phyloP scores from a whole-genome alignment of 2,329 filamentous ascomycete genomes.

The Atkinsonella texensis region DNA sequence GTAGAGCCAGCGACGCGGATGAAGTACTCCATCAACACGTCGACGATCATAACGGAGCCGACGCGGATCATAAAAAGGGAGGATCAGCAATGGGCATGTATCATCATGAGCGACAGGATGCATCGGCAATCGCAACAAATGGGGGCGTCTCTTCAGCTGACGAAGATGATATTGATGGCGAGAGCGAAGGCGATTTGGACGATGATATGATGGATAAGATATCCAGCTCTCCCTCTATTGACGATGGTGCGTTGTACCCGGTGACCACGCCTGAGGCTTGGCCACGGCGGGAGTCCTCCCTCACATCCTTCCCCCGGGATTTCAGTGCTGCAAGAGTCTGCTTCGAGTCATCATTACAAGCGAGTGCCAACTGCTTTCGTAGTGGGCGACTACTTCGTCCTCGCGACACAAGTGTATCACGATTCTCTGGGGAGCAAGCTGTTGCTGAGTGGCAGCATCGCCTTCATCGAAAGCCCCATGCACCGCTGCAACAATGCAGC shows the following conservation, averaged over 20 bases:
- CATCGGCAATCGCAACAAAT: constrained; percentile 49
- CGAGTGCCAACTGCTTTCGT: constrained; percentile 16
- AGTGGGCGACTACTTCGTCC: constrained; percentile 19
- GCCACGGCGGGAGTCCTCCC: constrained; percentile 33
- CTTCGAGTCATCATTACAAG: constrained; percentile 21
- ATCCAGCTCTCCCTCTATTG: constrained; percentile 95
- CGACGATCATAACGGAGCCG: constrained; percentile 29
- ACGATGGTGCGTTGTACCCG: constrained; percentile 78
- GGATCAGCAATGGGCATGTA: constrained; percentile 21
- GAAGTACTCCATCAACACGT: constrained; percentile 28
- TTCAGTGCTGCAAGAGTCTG: constrained; percentile 16
- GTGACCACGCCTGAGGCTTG: constrained; percentile 24
- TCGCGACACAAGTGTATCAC: constrained; percentile 12
- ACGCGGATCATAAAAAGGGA: constrained; percentile 6
- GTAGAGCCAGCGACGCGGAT: constrained; percentile 29
- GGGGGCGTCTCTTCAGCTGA: constrained; percentile 40
- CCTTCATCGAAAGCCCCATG: constrained; percentile 21
- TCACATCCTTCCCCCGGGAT: constrained; percentile 21
- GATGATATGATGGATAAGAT: constrained; percentile 98
- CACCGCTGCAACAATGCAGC: constrained; percentile 16
- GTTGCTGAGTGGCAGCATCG: constrained; percentile 12
- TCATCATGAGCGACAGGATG: constrained; percentile 35
- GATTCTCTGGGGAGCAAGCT: background rate
- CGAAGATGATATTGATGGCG: constrained; percentile 54
- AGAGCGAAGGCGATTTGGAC: constrained; percentile 56